Evolutionary conservation across 768 basidiomycete species (phyloP).

Genomic region (Mycena rebaudengoi): DNA sequence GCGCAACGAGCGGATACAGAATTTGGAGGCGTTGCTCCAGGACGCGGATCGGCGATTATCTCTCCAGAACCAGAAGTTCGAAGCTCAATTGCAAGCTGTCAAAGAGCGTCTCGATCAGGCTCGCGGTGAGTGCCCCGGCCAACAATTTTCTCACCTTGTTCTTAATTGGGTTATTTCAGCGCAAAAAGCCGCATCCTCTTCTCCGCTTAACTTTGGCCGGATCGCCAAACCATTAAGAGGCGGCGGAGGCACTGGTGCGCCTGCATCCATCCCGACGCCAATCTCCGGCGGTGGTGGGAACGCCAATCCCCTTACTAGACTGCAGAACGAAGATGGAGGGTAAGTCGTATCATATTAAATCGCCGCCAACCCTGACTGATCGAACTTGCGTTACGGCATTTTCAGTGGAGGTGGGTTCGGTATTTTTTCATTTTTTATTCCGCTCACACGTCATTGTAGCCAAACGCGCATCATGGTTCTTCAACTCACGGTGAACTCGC

Average conservation of each 20-base stretch:
- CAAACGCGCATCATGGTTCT: constrained; percentile 95
- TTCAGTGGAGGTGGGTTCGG: constrained; percentile 49
- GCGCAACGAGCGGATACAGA: constrained; percentile 97
- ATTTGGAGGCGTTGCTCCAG: constrained; percentile 90
- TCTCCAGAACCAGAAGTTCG: constrained; percentile 96
- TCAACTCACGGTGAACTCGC: constrained; percentile 73
- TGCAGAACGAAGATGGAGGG: constrained; percentile 86
- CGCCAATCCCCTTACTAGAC: constrained; percentile 70
- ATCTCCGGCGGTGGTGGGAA: constrained; percentile 54
- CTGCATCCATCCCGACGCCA: constrained; percentile 50
- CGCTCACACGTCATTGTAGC: constrained; percentile 53
- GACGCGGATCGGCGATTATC: constrained; percentile 93
- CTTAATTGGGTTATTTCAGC: constrained; percentile 54
- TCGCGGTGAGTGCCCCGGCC: constrained; percentile 66
- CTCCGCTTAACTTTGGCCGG: constrained; percentile 85
- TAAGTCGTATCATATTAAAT: constrained; percentile 47
- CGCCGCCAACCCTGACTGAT: constrained; percentile 32
- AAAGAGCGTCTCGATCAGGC: constrained; percentile 93
- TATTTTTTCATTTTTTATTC: constrained; percentile 28
- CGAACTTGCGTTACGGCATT: constrained; percentile 33
- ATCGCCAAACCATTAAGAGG: constrained; percentile 98
- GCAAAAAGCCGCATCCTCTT: constrained; percentile 77
- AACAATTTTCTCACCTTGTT: constrained; percentile 22
- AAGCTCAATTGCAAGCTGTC: constrained; percentile 90
- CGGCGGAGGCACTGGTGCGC: constrained; percentile 73